Conservation (phyloP, 306 rosid genomes). For the Cicer arietinum region DNA sequence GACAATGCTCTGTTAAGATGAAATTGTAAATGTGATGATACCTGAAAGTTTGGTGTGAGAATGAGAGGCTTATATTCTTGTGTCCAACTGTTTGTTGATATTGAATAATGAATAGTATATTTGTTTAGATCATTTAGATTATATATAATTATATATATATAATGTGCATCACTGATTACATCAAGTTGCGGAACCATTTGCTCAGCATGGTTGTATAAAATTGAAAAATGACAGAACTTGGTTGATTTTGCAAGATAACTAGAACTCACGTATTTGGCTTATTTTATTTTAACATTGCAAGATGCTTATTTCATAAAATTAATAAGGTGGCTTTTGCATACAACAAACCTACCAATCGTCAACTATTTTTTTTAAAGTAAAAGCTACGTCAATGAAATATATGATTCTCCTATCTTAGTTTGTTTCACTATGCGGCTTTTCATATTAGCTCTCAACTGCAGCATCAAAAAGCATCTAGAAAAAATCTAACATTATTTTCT, state of each 20-base stretch:
- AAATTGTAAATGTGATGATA: neutral
- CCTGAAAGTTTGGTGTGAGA: neutral
- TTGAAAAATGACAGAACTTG: slow-evolving; percentile 49
- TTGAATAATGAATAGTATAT: slow-evolving; percentile 34
- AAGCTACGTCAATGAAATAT: slow-evolving; percentile 38
- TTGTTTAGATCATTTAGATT: slow-evolving; percentile 37
- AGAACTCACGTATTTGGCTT: slow-evolving; percentile 36
- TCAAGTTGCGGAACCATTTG: slow-evolving; percentile 32
- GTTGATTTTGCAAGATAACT: slow-evolving; percentile 48
- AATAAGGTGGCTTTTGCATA: slow-evolving; percentile 36
- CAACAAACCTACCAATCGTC: slow-evolving; percentile 40
- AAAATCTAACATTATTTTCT: neutral
- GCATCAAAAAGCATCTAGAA: slow-evolving; percentile 20
- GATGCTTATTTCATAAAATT: slow-evolving; percentile 35
- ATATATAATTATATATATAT: slow-evolving; percentile 11
- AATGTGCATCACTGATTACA: slow-evolving; percentile 42
- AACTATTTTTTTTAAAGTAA: slow-evolving; percentile 27
- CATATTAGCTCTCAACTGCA: neutral
- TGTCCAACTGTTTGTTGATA: slow-evolving; percentile 11
- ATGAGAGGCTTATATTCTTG: neutral
- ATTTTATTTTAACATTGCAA: neutral
- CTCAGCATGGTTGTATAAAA: slow-evolving; percentile 36
- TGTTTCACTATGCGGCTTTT: slow-evolving; percentile 19
- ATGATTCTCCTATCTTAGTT: slow-evolving; percentile 38
- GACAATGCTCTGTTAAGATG: neutral